Evolutionary conservation across 352 stramenopile species (phyloP).

Genomic region (Pythium chondricola): DNA sequence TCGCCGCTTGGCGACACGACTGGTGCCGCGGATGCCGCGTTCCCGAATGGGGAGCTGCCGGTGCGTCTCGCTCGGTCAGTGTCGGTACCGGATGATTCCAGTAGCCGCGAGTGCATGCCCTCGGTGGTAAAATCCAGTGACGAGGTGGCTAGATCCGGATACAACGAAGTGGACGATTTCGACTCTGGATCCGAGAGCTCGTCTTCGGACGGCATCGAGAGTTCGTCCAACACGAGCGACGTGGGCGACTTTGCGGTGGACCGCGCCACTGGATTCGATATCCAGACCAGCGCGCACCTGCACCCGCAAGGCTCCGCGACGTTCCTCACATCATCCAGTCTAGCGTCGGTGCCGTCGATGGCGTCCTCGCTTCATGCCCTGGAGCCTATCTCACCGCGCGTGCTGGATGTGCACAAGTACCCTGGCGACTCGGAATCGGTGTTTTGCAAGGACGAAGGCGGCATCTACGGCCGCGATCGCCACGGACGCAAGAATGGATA

Average conservation of each 20-base stretch:
- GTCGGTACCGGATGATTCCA: slow-evolving; percentile 14
- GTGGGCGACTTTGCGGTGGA: slow-evolving; percentile 12
- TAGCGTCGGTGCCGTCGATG: slow-evolving; percentile 15
- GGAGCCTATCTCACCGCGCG: slow-evolving; percentile 39
- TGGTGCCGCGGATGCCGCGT: slow-evolving; percentile 6
- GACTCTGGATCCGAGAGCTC: slow-evolving; percentile 10
- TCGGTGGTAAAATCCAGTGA: too few species aligned
- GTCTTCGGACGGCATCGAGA: slow-evolving; percentile 5
- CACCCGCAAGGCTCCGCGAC: slow-evolving; percentile 1
- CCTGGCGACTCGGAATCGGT: slow-evolving; percentile 49
- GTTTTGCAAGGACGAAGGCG: slow-evolving; percentile 70
- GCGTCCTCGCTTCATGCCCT: slow-evolving; percentile 8
- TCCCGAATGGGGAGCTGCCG: slow-evolving; percentile 15
- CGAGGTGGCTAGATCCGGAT: slow-evolving; percentile 1
- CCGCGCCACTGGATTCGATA: neutral
- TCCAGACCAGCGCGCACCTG: neutral
- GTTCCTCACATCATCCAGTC: slow-evolving; percentile 12
- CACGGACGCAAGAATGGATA: slow-evolving; percentile 66
- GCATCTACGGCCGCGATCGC: slow-evolving; percentile 57
- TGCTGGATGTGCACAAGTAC: slow-evolving; percentile 40
- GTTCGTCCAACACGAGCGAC: slow-evolving; percentile 5
- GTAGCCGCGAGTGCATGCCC: slow-evolving; percentile 13
- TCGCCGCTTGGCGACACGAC: slow-evolving; percentile 21
- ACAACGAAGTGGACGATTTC: slow-evolving; percentile 6
- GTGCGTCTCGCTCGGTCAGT: slow-evolving; percentile 23